phyloP scores from a whole-genome alignment of 495 filamentous ascomycete genomes.

The Xylaria telfairii region DNA sequence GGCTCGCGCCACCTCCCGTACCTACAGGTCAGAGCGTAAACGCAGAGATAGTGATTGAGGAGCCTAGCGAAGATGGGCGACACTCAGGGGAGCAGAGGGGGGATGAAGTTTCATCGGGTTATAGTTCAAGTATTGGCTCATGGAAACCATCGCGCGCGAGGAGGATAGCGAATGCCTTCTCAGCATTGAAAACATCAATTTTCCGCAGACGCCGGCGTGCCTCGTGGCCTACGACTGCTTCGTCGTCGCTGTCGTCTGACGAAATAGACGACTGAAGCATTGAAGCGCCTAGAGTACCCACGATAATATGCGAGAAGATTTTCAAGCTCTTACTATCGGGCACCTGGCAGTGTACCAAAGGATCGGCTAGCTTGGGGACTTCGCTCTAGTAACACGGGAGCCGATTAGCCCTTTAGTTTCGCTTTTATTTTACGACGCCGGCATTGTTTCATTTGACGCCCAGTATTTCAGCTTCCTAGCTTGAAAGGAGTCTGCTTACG shows the following conservation, averaged over 20 bases:
- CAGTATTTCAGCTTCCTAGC: not conserved
- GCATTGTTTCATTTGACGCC: not conserved
- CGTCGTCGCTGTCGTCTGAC: not conserved
- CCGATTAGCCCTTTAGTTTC: not conserved
- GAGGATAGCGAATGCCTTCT: slow-evolving; percentile 14
- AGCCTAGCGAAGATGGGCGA: not conserved
- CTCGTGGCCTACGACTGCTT: not conserved
- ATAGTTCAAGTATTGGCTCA: slow-evolving; percentile 1
- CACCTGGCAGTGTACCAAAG: not conserved
- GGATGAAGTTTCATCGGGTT: slow-evolving; percentile 12
- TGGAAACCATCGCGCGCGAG: slow-evolving; percentile 12
- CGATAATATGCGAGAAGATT: not conserved
- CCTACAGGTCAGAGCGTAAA: not conserved
- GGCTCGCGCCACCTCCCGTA: not conserved
- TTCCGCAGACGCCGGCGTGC: slow-evolving; percentile 12
- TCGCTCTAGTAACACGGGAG: not conserved
- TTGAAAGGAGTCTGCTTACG: not conserved
- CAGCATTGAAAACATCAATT: not conserved
- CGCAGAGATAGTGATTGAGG: not conserved
- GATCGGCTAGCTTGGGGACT: not conserved
- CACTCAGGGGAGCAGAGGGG: not conserved
- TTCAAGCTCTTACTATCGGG: no score
- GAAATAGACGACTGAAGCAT: not conserved
- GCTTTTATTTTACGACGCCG: not conserved
- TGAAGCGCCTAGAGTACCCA: not conserved